These are phyloP conservation scores for Haplographium delicatum DNA, from an alignment of 495 filamentous ascomycete species.

Conservation along the genomic window DNA sequence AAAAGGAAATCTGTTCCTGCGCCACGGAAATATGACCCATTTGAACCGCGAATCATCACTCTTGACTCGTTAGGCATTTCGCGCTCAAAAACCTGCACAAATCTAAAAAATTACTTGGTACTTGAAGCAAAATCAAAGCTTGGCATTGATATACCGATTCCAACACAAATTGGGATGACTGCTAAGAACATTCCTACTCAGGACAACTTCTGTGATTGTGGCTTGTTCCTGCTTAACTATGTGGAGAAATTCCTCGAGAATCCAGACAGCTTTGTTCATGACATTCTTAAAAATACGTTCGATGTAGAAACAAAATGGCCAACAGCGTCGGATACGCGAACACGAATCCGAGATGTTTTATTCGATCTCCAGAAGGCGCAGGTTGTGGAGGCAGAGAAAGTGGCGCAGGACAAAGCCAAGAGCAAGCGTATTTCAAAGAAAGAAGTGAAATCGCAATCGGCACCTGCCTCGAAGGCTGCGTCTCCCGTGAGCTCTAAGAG, in stretches of 20 bases:
- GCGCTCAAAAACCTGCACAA: slow-evolving; percentile 55
- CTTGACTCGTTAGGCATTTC: slow-evolving; percentile 72
- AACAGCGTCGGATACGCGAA: slow-evolving; percentile 13
- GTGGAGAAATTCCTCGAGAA: slow-evolving; percentile 69
- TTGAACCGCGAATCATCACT: slow-evolving; percentile 68
- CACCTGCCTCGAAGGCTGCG: not conserved
- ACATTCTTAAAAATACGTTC: slow-evolving; percentile 34
- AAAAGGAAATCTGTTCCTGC: slow-evolving; percentile 16
- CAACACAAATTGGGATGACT: slow-evolving; percentile 56
- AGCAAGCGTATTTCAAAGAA: not conserved
- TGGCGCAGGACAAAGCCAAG: not conserved
- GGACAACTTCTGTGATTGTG: slow-evolving; percentile 83
- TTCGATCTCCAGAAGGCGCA: slow-evolving; percentile 20
- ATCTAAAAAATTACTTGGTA: slow-evolving; percentile 71
- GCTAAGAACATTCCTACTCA: slow-evolving; percentile 71
- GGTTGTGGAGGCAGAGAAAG: not conserved
- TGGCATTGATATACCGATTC: slow-evolving; percentile 48
- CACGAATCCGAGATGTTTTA: slow-evolving; percentile 17
- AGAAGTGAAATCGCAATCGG: not conserved
- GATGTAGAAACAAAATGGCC: not conserved
- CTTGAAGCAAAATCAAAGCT: slow-evolving; percentile 68
- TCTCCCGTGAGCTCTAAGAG: not conserved
- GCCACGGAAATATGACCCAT: slow-evolving; percentile 29
- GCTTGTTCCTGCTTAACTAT: slow-evolving; percentile 79
- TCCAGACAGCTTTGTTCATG: slow-evolving; percentile 60